phyloP scores from a whole-genome alignment of 129 eudicot genomes.

The Centaurea solstitialis region DNA sequence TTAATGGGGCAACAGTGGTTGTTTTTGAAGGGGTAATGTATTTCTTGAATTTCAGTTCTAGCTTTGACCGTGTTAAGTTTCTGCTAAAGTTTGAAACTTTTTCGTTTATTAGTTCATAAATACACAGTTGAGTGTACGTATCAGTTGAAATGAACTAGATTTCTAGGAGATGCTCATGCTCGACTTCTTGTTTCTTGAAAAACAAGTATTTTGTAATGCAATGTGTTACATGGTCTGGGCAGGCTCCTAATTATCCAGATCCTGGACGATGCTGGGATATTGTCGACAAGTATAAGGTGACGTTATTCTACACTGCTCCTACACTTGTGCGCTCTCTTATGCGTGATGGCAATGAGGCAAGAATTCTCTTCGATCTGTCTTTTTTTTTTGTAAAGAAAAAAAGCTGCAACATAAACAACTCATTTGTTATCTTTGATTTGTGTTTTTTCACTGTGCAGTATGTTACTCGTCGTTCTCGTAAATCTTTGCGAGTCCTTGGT shows the following conservation, averaged over 20 bases:
- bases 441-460: slow-evolving; percentile 46
- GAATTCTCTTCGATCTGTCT: slow-evolving; percentile 8
- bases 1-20: slow-evolving; percentile 84
- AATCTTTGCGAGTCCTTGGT: slow-evolving; percentile 96
- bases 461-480: slow-evolving; percentile 89
- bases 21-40: slow-evolving; percentile 88
- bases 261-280: slow-evolving; percentile 97
- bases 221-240: slow-evolving; percentile 17
- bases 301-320: slow-evolving; percentile 94
- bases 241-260: slow-evolving; percentile 97
- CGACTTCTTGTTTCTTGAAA: background rate
- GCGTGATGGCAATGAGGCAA: slow-evolving; percentile 94
- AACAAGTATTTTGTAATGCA: background rate
- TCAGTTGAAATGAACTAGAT: background rate
- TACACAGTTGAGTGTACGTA: background rate
- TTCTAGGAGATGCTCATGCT: background rate
- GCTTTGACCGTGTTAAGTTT: background rate
- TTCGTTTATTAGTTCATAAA: background rate
- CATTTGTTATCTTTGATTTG: background rate
- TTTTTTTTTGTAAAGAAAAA: background rate
- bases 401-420: background rate
- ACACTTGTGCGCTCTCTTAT: slow-evolving; percentile 95
- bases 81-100: background rate
- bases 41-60: background rate
- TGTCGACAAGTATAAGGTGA: slow-evolving; percentile 94